These are phyloP conservation scores for Vinca minor DNA, from an alignment of 257 asterid genomes.

Conservation along the genomic window DNA sequence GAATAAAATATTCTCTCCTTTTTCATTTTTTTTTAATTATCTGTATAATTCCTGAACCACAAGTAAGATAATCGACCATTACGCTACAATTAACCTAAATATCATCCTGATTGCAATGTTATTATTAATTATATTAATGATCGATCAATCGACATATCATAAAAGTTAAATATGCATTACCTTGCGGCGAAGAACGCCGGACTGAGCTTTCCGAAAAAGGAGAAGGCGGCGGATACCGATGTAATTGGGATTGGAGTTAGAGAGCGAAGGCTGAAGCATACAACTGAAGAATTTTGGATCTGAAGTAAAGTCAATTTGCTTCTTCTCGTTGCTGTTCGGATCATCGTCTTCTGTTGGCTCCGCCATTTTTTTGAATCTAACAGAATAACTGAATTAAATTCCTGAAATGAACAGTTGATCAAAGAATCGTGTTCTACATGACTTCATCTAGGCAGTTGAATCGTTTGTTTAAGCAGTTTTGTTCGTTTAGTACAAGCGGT, in stretches of 20 bases:
- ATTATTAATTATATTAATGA: too few species aligned
- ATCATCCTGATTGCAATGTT: too few species aligned
- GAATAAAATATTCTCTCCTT: too few species aligned
- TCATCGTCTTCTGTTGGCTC: constrained; percentile 32
- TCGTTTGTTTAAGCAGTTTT: background rate
- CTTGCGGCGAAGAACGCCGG: constrained; percentile 72
- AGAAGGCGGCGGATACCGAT: constrained; percentile 90
- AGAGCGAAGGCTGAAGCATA: constrained; percentile 79
- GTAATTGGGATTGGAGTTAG: constrained; percentile 75
- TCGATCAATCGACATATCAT: too few species aligned
- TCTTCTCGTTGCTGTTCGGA: constrained; percentile 26
- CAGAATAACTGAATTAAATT: background rate
- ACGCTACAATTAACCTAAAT: too few species aligned
- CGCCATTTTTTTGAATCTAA: constrained; percentile 39
- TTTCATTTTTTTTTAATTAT: too few species aligned
- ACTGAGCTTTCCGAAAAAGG: constrained; percentile 73
- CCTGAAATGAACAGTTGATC: background rate
- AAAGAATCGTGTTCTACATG: background rate
- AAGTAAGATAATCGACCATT: too few species aligned
- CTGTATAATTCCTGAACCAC: too few species aligned
- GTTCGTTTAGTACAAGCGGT: too few species aligned
- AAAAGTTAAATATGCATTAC: constrained; percentile 26
- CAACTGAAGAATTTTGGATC: constrained; percentile 85
- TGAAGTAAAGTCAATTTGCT: constrained; percentile 24
- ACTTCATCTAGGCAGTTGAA: background rate